Evolutionary conservation across 495 filamentous ascomycete species (phyloP), one percentile per base, ranked within the genome.

Genomic region (Penicillium lagena): DNA sequence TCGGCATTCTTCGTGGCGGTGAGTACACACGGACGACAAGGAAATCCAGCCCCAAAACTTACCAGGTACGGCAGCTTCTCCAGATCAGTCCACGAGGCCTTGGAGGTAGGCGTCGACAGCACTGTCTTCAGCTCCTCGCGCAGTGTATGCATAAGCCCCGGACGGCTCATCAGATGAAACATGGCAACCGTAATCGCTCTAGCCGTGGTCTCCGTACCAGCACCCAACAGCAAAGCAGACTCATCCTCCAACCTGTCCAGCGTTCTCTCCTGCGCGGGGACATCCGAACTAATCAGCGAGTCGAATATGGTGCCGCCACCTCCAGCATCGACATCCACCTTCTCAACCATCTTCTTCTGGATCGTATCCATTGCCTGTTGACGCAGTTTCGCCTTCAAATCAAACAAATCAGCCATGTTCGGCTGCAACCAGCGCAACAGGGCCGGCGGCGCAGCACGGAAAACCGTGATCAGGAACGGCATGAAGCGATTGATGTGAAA

Each of bases 11-110:
- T 4, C 22, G 2, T 22, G 22, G 4, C 4, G 2, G 22, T 22
- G 22, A 6, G 22, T 4, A 4, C 22, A n/a, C n/a, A n/a, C n/a
- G n/a, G n/a, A n/a, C n/a, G n/a, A 32, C 12, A 10, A 11, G 17
- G 12, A 11, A 5, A 10, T 9, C 12, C n/a, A 29, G 29, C 11
- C 8, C 4, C 7, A n/a, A 2, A 4, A 50, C 48, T 43, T 39
- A 65, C 63, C 41, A 82, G 47, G 49, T 79, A 78, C 0, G 78
- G 73, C 15, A 81, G 55, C 22, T 65, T 42, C 44, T 81, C 75
- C 15, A 81, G 59, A 28, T 70, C 57, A 14, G 46, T 43, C 64
- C 62, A 72, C 7, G 64, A 48, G 9, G 59, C 54, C 28, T 51
- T 45, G 1, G 43, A 53, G 2, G 15, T 34, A 2, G 64, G 54